Evolutionary conservation across 106 monocot genomes (phyloP).

Genomic region (Dendrobium chrysotoxum): DNA sequence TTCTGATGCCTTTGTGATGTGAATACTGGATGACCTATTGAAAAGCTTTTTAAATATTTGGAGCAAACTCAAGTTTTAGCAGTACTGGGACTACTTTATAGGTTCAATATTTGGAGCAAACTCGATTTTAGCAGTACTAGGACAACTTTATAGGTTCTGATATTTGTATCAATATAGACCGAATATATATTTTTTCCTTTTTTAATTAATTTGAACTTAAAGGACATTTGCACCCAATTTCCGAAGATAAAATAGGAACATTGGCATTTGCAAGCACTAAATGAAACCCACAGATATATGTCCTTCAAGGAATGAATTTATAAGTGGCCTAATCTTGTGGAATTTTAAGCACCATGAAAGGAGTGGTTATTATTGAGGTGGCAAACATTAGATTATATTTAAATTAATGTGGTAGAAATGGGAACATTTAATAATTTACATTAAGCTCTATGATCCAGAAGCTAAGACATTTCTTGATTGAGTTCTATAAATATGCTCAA

Average conservation of each 20-base stretch:
- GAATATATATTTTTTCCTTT: background rate
- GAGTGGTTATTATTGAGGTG: background rate
- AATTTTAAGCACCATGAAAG: background rate
- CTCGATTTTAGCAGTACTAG: no score
- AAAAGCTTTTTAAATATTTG: background rate
- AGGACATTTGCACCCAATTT: background rate
- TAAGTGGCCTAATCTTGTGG: no score
- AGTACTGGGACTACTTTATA: background rate
- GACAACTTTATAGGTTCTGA: no score
- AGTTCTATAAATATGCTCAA: background rate
- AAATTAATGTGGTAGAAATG: background rate
- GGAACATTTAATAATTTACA: background rate
- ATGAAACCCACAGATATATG: background rate
- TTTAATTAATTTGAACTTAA: background rate
- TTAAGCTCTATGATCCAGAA: background rate
- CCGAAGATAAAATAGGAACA: background rate
- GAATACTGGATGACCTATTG: background rate
- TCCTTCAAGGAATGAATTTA: background rate
- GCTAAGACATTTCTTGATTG: background rate
- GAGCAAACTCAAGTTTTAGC: background rate
- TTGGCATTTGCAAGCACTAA: background rate
- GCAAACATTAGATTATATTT: background rate
- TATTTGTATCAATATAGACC: no score
- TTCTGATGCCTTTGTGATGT: background rate
- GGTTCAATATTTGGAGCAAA: background rate